Base-by-base conservation (phyloP, 306 rosid genomes). In the Prunus dulcis region DNA sequence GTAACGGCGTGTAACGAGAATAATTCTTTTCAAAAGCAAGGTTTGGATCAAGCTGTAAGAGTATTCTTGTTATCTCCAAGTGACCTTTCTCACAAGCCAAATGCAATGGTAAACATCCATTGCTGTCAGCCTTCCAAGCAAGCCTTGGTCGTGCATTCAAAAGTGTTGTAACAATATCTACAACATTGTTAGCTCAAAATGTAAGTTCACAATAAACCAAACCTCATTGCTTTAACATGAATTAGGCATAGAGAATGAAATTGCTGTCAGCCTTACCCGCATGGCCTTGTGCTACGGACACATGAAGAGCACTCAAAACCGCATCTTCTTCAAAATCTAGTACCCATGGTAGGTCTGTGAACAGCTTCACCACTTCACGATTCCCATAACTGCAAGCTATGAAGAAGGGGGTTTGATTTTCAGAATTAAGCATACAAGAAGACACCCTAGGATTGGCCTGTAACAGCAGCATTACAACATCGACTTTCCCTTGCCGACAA, bases 1-100 rank as follows among this genome's bases (percentile, higher is more conserved):
- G 95, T 77, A 85, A 50, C 12, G 97, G 90, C 4, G 95, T 88
- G 58, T 83, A 87, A 17, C 95, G 90, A 56, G 82, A 75, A 76
- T 55, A 77, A 87, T 86, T 89, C 79, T 67, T 81, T 9, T 75
- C 80, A 19, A 84, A 68, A 53, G 87, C 82, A 12, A 84, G 79
- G 55, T 20, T 76, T 3, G 79, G 74, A 70, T 86, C 84, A 46
- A 89, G 75, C 23, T 45, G 80, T 20, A 89, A 83, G 17, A 89
- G 87, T 41, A 80, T 75, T 84, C 86, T 68, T 2, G 70, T 82
- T 72, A 89, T 78, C 65, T 89, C 95, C 68, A 76, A 77, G 51
- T 73, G 82, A 25, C 93, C 93, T 30, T 60, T 50, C 15, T 30
- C 58, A 62, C 89, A 75, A 67, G 91, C 91, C 55, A 43, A 71